These are phyloP conservation scores for Prunus dulcis DNA, from an alignment of 306 rosid species.

Conservation along the genomic window DNA sequence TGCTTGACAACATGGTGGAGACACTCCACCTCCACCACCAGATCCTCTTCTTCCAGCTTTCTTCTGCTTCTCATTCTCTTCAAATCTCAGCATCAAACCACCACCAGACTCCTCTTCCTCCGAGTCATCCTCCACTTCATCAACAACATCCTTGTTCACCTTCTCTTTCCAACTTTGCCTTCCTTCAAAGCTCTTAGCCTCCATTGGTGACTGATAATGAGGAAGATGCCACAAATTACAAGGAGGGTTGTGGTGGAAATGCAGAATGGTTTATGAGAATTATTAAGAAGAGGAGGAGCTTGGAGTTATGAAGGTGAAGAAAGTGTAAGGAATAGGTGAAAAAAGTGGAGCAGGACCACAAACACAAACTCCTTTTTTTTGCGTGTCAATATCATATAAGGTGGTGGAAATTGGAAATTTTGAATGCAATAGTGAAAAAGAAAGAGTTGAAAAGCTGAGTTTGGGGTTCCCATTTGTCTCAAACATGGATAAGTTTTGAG, in stretches of 20 bases:
- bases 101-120: constrained; percentile 50
- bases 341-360: constrained; percentile 55
- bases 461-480: background rate
- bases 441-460: background rate
- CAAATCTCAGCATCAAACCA: constrained; percentile 16
- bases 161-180: constrained; percentile 42
- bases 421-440: constrained; percentile 1
- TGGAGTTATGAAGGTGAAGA: constrained; percentile 15
- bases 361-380: constrained; percentile 13
- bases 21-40: constrained; percentile 27
- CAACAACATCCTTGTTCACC: constrained; percentile 34
- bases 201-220: constrained; percentile 37
- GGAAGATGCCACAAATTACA: background rate
- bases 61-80: constrained; percentile 44
- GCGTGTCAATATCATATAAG: background rate
- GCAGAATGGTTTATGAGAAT: background rate
- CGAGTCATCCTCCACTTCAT: constrained; percentile 49
- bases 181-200: constrained; percentile 45
- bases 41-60: constrained; percentile 40
- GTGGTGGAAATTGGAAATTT: constrained; percentile 1
- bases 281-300: background rate
- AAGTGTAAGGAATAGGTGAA: constrained; percentile 30
- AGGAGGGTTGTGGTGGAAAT: background rate
- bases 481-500: background rate
- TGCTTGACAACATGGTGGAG: constrained; percentile 60